Base-by-base conservation (phyloP, 805 yeast species). In the Diddensiella santjacobensis region DNA sequence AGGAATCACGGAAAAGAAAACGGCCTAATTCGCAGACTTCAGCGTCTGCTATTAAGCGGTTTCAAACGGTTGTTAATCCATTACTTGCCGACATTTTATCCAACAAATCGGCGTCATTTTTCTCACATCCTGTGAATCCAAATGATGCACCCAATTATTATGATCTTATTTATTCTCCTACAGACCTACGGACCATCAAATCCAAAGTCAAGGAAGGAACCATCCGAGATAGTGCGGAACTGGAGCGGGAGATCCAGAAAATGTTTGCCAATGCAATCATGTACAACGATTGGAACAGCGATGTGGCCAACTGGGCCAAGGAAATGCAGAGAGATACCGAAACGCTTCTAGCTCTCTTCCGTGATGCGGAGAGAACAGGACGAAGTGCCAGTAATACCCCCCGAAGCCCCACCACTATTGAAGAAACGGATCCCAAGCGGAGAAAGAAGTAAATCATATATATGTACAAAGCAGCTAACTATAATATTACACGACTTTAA, bases 191-290 rank as follows among this genome's bases (percentile, higher is more conserved):
- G 58, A 77, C 80, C 3, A 78, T 87, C 36, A 71, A 76, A 51
- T 72, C 73, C 40, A 73, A 71, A 55, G 73, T 86, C 23, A 80
- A 80, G 52, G 79, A 79, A 44, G 82, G 81, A 0, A 71, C 74
- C 47, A 75, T 86, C 37, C 71, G 74, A 30, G 61, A 63, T 15
- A 64, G 68, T 8, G 69, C 62, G 19, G 80, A 82, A 49, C 68
- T 87, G 19, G 87, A 86, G 55, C 69, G 84, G 44, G 87, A 83
- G 52, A 70, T 87, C 39, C 74, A 82, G 69, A 69, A 82, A 50
- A 84, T 87, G 93, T 84, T 83, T 67, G 84, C 91, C 44, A 87
- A 87, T 63, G 87, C 91, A 15, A 75, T 86, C 15, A 87, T 87
- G 93, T 87, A 81, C 67, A 86, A 87, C 63, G 77, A 77, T 56